Evolutionary conservation across 1,284 basidiomycete species (phyloP).

Genomic region (Boletus nobilissimus): DNA sequence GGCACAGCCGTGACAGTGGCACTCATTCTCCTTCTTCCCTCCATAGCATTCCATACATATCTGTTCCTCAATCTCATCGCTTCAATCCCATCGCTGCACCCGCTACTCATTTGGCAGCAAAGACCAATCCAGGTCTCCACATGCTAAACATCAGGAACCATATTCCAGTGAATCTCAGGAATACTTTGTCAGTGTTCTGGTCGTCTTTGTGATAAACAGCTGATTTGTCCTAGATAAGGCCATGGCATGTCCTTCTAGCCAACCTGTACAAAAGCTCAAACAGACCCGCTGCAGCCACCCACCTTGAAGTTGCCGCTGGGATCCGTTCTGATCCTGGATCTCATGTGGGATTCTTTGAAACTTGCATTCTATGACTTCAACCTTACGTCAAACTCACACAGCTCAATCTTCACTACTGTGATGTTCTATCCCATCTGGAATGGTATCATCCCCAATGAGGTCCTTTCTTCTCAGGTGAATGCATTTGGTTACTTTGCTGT

Average conservation of each 20-base stretch:
- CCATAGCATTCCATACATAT: slow-evolving; percentile 60
- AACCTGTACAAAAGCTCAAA: slow-evolving; percentile 67
- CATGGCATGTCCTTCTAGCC: slow-evolving; percentile 70
- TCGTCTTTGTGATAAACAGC: no score
- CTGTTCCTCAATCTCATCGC: slow-evolving; percentile 76
- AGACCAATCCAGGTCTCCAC: no score
- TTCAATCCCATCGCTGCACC: slow-evolving; percentile 77
- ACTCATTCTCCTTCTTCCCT: slow-evolving; percentile 67
- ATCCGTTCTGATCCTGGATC: slow-evolving; percentile 78
- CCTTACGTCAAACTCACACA: slow-evolving; percentile 70
- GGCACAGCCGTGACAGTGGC: slow-evolving; percentile 73
- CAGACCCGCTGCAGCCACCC: slow-evolving; percentile 57
- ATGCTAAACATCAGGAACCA: no score
- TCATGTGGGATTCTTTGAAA: slow-evolving; percentile 86
- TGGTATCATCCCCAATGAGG: slow-evolving; percentile 80
- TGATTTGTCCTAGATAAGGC: no score
- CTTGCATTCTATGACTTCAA: slow-evolving; percentile 92
- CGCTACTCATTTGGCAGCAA: slow-evolving; percentile 55
- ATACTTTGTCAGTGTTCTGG: no score
- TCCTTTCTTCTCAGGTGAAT: slow-evolving; percentile 64
- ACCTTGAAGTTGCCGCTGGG: slow-evolving; percentile 64
- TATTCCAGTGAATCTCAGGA: no score
- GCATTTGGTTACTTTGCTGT: slow-evolving; percentile 81
- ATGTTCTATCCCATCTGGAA: slow-evolving; percentile 89
- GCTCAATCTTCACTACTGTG: slow-evolving; percentile 72